Evolutionary conservation across 78 protist genomes (phyloP), one percentile per base, ranked within the genome.

Genomic region (Planoprotostelium fungivorum): DNA sequence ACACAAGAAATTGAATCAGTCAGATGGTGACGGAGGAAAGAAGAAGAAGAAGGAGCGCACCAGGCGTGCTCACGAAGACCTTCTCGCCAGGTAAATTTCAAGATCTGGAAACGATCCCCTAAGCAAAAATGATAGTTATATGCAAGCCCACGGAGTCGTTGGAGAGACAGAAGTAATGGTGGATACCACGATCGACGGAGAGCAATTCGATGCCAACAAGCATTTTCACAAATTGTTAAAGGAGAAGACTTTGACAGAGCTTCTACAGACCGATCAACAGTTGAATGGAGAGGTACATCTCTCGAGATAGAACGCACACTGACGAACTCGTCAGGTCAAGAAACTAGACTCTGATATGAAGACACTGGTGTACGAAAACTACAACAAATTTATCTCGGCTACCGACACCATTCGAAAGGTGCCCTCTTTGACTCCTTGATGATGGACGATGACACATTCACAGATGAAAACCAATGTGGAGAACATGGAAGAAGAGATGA

Each of bases 301-400:
- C 73, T 25, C 73, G 16, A 51, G 5, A 51, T 25, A 51, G 16
- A 51, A 51, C 16, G 73, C 5, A 25, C 73, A 16, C 5, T 51
- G 5, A 51, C 5, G 16, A 51, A 51, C 16, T 5, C 16, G 5
- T 51, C 16, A 51, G 73, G 73, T 51, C 31, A 51, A 51, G 73
- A 51, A 51, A 25, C 87, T 98, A n/a, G 98, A 98, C 51, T 86
- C 89, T 84, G 97, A 96, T 85, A 91, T 98, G 96, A 97, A 98
- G 86, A 97, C 92, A 34, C 89, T 98, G 16, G 99, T 98, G 35
- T 97, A 97, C 87, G 98, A 98, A 28, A 98, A 98, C 92, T 98
- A 98, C 95, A 98, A 96, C 88, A 96, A 96, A 90, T 98, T 98
- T 86, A 96, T 98, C 90, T 94, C 93, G 36, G 99, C 98, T 0